phyloP scores from a whole-genome alignment of 352 stramenopile species.

The Phytophthora sp. region DNA sequence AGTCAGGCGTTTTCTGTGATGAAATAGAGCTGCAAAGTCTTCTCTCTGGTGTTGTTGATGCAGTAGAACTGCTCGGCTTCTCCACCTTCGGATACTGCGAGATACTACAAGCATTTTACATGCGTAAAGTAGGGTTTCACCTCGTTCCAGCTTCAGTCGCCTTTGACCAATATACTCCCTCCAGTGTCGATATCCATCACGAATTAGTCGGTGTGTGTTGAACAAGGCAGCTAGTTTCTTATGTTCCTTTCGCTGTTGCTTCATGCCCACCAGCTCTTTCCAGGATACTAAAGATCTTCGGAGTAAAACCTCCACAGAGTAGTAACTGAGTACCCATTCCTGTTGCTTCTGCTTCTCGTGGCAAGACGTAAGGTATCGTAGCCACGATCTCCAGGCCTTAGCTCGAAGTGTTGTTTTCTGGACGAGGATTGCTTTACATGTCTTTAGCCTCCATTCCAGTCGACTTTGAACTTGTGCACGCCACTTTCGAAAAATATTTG shows the following conservation, averaged over 20 bases:
- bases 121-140: not conserved
- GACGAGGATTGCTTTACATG: slow-evolving; percentile 5
- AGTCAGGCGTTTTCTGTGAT: slow-evolving; percentile 12
- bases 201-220: slow-evolving; percentile 18
- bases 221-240: slow-evolving; percentile 15
- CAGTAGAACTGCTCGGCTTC: slow-evolving; percentile 5
- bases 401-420: not conserved
- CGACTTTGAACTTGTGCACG: not conserved
- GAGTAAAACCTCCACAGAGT: slow-evolving; percentile 38
- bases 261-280: slow-evolving; percentile 20
- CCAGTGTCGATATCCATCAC: slow-evolving; percentile 13
- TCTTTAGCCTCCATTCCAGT: slow-evolving; percentile 15
- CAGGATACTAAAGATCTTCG: slow-evolving; percentile 27
- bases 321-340: slow-evolving; percentile 37
- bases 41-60: slow-evolving; percentile 2
- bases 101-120: slow-evolving; percentile 8
- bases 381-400: slow-evolving; percentile 32
- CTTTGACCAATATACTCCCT: slow-evolving; percentile 15
- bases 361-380: slow-evolving; percentile 22
- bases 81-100: slow-evolving; percentile 32
- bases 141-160: slow-evolving; percentile 3
- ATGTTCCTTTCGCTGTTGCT: slow-evolving; percentile 1
- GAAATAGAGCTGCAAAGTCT: slow-evolving; percentile 5
- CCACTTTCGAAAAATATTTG: slow-evolving; percentile 21
- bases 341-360: slow-evolving; percentile 34